These are phyloP conservation scores for Pleurotus tuoliensis DNA, from an alignment of 768 basidiomycete species.

Conservation along the genomic window DNA sequence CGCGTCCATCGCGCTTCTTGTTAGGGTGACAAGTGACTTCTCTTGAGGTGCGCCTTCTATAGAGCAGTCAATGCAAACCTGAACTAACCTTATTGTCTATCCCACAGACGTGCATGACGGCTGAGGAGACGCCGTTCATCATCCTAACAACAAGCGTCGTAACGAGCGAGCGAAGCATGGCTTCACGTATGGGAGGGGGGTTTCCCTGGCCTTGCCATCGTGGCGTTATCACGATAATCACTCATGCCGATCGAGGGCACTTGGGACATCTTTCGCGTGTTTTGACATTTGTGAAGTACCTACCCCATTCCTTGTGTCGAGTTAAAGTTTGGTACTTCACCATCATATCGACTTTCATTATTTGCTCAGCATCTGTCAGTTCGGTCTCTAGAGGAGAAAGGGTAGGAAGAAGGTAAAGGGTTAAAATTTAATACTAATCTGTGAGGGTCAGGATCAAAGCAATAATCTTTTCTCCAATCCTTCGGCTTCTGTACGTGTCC, in stretches of 20 bases:
- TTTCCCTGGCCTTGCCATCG: conserved; percentile 10
- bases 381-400: too few relatives aligned
- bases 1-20: conserved; percentile 76
- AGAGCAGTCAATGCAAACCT: not conserved
- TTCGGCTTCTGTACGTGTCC: too few relatives aligned
- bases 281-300: not conserved
- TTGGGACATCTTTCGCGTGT: conserved; percentile 1
- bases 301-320: not conserved
- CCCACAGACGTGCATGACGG: conserved; percentile 19
- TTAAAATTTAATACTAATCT: too few relatives aligned
- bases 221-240: not conserved
- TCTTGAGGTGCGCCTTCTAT: conserved; percentile 36
- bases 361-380: too few relatives aligned
- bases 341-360: not conserved
- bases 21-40: conserved; percentile 57
- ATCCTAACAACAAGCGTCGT: conserved; percentile 70
- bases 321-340: not conserved
- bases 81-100: conserved; percentile 9
- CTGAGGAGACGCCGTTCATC: conserved; percentile 53
- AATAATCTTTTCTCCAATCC: too few relatives aligned
- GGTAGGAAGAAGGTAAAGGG: too few relatives aligned
- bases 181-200: conserved; percentile 59
- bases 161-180: conserved; percentile 73
- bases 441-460: too few relatives aligned
- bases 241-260: conserved; percentile 7